Percentiles rank a stretch among this genome's conserved stretches.
These are phyloP conservation scores for Dictyostelium purpureum DNA, from an alignment of 78 protist genomes.

Conservation along the genomic window DNA sequence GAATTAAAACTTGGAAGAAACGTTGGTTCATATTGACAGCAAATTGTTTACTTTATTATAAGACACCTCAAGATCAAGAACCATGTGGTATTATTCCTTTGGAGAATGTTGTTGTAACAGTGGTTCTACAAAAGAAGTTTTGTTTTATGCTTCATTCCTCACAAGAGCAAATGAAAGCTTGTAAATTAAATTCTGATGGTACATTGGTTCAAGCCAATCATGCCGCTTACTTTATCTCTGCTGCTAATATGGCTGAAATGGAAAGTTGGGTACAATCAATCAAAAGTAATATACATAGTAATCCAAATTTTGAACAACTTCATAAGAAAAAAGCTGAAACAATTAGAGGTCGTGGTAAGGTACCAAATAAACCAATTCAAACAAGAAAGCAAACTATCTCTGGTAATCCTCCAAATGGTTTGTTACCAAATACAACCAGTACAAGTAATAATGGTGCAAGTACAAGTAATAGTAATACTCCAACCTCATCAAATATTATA, in stretches of 20 bases:
- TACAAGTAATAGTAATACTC: neutral
- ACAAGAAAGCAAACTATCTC: slow-evolving; percentile 39
- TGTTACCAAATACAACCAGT: neutral
- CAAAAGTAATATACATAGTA: slow-evolving; percentile 58
- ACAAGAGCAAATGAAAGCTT: slow-evolving; percentile 75
- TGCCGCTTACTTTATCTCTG: slow-evolving; percentile 74
- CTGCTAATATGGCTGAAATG: slow-evolving; percentile 71
- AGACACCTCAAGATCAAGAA: slow-evolving; percentile 79
- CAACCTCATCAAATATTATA: neutral
- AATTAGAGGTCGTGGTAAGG: slow-evolving; percentile 67
- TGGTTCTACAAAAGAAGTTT: slow-evolving; percentile 60
- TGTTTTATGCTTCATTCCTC: slow-evolving; percentile 63
- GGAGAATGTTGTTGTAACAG: slow-evolving; percentile 65
- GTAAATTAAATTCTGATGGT: slow-evolving; percentile 77
- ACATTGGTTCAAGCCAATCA: slow-evolving; percentile 81
- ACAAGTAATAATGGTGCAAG: neutral
- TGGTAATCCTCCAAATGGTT: neutral
- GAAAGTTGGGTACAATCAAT: slow-evolving; percentile 76
- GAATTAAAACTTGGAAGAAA: slow-evolving; percentile 86
- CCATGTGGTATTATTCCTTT: slow-evolving; percentile 85
- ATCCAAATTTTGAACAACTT: slow-evolving; percentile 68
- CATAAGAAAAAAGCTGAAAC: slow-evolving; percentile 66
- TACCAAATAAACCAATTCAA: slow-evolving; percentile 26
- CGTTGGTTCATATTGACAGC: slow-evolving; percentile 84
- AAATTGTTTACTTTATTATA: slow-evolving; percentile 80